These are phyloP conservation scores for Crithidia fasciculata DNA, from an alignment of 208 protist genomes.

Conservation along the genomic window DNA sequence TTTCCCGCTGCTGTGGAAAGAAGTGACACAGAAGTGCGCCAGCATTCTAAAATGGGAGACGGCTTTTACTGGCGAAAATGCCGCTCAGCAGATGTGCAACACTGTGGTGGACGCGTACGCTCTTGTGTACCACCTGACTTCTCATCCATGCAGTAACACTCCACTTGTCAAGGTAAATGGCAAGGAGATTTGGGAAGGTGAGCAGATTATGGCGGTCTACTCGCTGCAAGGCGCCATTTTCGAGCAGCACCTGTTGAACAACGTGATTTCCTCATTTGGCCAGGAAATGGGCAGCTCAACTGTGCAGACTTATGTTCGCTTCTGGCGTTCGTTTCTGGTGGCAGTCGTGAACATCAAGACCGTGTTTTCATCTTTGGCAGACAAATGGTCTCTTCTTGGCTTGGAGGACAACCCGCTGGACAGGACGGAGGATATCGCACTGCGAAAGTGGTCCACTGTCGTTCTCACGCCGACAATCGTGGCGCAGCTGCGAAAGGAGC, in stretches of 20 bases:
- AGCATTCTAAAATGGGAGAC: conserved; percentile 41
- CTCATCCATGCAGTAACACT: conserved; percentile 46
- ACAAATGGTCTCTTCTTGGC: conserved; percentile 36
- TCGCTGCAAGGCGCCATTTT: conserved; percentile 34
- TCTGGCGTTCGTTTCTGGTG: conserved; percentile 48
- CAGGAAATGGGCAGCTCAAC: conserved; percentile 5
- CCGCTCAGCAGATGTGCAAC: conserved; percentile 37
- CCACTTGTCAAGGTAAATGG: conserved; percentile 32
- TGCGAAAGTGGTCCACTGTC: conserved; percentile 39
- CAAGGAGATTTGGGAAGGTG: conserved; percentile 31
- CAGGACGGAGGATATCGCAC: conserved; percentile 43
- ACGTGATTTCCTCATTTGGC: conserved; percentile 28
- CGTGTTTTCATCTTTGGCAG: conserved; percentile 43
- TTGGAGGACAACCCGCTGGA: conserved; percentile 42
- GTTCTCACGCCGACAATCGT: conserved; percentile 29
- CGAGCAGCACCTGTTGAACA: conserved; percentile 32
- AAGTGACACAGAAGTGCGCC: conserved; percentile 34
- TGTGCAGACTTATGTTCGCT: conserved; percentile 38
- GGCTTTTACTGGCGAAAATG: conserved; percentile 7
- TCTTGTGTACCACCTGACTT: conserved; percentile 57
- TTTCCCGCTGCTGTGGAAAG: conserved; percentile 41
- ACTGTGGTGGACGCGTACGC: conserved; percentile 36
- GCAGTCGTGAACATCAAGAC: conserved; percentile 49
- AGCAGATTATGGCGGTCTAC: conserved; percentile 46
- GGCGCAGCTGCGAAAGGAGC: conserved; percentile 24